phyloP scores from a whole-genome alignment of 306 rosid genomes.

The Glycine soja region DNA sequence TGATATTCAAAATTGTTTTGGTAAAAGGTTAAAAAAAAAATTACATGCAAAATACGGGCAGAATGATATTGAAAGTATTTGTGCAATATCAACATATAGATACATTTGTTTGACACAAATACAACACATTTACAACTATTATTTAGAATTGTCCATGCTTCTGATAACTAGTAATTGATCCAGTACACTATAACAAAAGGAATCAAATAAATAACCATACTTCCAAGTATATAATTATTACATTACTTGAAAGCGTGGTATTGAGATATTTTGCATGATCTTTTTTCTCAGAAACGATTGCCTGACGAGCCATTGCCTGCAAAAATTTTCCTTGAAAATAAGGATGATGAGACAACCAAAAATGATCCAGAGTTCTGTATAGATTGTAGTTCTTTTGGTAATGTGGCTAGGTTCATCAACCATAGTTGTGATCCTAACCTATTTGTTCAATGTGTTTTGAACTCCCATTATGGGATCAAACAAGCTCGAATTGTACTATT shows the following conservation, averaged over 20 bases:
- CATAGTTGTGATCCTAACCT: constrained; percentile 45
- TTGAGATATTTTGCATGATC: not conserved
- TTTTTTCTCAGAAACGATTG: constrained; percentile 20
- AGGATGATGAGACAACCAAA: not conserved
- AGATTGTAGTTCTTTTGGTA: constrained; percentile 35
- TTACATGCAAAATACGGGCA: too few species aligned
- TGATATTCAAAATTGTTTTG: not conserved
- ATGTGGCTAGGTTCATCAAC: constrained; percentile 39
- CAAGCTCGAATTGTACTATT: constrained; percentile 34
- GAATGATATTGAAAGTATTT: not conserved
- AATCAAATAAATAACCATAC: not conserved
- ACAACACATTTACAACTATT: not conserved
- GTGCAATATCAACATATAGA: not conserved
- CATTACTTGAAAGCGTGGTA: not conserved
- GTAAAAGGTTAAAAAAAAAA: not conserved
- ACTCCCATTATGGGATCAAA: not conserved
- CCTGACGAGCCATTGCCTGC: not conserved
- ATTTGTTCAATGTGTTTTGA: constrained; percentile 23
- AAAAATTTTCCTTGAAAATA: not conserved
- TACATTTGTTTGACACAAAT: not conserved
- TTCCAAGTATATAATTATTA: not conserved
- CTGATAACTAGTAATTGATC: not conserved
- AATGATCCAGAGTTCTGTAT: constrained; percentile 18
- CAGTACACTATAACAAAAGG: not conserved
- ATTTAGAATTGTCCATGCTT: not conserved